Evolutionary conservation across 768 basidiomycete genomes (phyloP), one percentile per base, ranked within the genome.

Genomic region (Pisolithus sp.): DNA sequence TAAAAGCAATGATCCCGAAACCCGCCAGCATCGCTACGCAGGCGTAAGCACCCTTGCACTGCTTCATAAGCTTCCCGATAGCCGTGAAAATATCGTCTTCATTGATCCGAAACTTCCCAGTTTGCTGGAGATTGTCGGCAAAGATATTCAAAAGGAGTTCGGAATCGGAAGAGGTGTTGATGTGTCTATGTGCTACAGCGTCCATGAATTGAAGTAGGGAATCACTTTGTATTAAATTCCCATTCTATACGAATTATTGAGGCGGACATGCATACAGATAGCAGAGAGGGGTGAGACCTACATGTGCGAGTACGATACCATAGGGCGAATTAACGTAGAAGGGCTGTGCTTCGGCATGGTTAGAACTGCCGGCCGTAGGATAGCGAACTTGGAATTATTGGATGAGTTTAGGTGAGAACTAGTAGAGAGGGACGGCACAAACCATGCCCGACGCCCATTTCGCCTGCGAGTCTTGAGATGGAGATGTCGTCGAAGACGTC

Each of bases 271-370:
- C 23, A 46, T 34, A 47, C 7, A 31, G 31, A 41, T 7, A 23
- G 13, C 51, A 34, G 4, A 46, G 43, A 49, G 18, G 49, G 26
- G 36, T 46, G 45, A 43, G 24, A 75, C 86, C 57, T 67, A 94
- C 95, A 76, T 99, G 95, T 18, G 91, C 96, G 65, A 99, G 88
- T 55, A 94, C 92, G 63, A 99, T 95, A 48, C 96, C 96, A 68
- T 98, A 99, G 3, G 96, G 96, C n/a, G 93, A 95, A 73, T 99
- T 99, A 61, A 99, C 96, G 66, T 99, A 99, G 77, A 99, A 99
- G 1, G 96, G 96, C 65, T 99, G 96, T 7, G 96, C 94, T 67
- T 99, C 96, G 10, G 95, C 86, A 59, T 96, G 89, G 52, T 93
- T 89, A 53, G 93, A 96, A 64, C 92, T 93, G 46, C 96, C 96